Percentiles rank a stretch among this genome's conserved stretches.
Evolutionary conservation across 495 filamentous ascomycete species (phyloP).

Genomic region (Hypoxylon trugodes): DNA sequence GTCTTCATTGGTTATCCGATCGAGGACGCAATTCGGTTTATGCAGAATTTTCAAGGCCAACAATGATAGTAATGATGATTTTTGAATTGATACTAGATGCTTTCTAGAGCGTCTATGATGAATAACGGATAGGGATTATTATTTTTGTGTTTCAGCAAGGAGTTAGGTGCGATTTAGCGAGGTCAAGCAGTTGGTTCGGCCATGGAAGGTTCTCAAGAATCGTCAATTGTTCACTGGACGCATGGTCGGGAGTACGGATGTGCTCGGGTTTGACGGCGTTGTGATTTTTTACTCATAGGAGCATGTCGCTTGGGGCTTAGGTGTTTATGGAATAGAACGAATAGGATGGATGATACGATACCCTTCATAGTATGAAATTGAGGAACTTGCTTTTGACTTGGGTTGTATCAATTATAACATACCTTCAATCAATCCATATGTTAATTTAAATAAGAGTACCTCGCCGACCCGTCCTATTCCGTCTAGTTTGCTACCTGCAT

Average conservation of each 20-base stretch:
- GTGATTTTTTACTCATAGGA: background rate
- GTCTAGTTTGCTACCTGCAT: constrained; percentile 6
- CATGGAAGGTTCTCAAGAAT: background rate
- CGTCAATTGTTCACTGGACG: no score
- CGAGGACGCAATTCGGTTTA: constrained; percentile 75
- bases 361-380: constrained; percentile 33
- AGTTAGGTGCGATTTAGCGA: background rate
- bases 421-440: background rate
- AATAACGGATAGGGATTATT: background rate
- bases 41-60: constrained; percentile 64
- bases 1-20: constrained; percentile 89
- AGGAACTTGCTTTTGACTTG: constrained; percentile 13
- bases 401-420: constrained; percentile 1
- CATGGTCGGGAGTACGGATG: no score
- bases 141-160: background rate
- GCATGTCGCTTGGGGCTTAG: background rate
- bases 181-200: background rate
- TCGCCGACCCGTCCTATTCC: background rate
- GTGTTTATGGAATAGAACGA: background rate
- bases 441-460: background rate
- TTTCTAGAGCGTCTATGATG: constrained; percentile 3
- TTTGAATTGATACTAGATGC: background rate
- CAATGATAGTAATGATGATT: constrained; percentile 9
- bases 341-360: constrained; percentile 16
- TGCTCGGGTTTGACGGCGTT: background rate